These are phyloP conservation scores for Tetracentron sinense DNA, from an alignment of 164 flowering plant genomes.

Conservation along the genomic window DNA sequence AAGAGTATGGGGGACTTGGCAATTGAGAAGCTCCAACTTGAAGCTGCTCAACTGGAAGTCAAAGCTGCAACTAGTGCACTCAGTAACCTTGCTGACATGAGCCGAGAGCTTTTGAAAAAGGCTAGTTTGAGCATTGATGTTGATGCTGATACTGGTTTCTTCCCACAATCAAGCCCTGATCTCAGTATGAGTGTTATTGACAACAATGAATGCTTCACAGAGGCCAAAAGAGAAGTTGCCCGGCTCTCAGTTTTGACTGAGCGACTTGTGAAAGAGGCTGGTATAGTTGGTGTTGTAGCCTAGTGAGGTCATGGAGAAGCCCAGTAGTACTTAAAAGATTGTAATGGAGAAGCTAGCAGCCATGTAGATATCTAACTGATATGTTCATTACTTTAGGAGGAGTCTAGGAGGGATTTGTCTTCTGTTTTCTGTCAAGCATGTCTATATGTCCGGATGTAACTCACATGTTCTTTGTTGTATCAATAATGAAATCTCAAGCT, in stretches of 20 bases:
- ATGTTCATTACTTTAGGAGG: too few relatives aligned
- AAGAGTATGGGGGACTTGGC: constrained; percentile 60
- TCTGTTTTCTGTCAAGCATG: too few relatives aligned
- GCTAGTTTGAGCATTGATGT: constrained; percentile 36
- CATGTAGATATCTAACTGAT: too few relatives aligned
- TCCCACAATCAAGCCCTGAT: constrained; percentile 9
- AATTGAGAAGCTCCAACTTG: constrained; percentile 73
- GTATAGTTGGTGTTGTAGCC: constrained; percentile 27
- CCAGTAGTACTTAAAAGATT: too few relatives aligned
- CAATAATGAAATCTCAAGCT: too few relatives aligned
- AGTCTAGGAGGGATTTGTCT: too few relatives aligned
- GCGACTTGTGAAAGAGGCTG: constrained; percentile 57
- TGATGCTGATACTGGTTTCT: constrained; percentile 19
- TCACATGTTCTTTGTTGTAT: too few relatives aligned
- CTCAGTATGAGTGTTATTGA: constrained; percentile 1
- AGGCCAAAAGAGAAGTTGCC: constrained; percentile 39
- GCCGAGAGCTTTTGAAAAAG: constrained; percentile 52
- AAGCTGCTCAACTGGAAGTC: constrained; percentile 72
- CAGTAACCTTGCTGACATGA: constrained; percentile 53
- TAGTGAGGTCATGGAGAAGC: constrained; percentile 1
- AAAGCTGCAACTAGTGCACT: constrained; percentile 84
- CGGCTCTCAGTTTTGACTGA: constrained; percentile 61
- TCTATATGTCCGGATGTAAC: too few relatives aligned
- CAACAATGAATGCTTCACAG: constrained; percentile 24
- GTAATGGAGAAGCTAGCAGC: too few relatives aligned